phyloP scores from a whole-genome alignment of 306 rosid species.

The Dryas octopetala region DNA sequence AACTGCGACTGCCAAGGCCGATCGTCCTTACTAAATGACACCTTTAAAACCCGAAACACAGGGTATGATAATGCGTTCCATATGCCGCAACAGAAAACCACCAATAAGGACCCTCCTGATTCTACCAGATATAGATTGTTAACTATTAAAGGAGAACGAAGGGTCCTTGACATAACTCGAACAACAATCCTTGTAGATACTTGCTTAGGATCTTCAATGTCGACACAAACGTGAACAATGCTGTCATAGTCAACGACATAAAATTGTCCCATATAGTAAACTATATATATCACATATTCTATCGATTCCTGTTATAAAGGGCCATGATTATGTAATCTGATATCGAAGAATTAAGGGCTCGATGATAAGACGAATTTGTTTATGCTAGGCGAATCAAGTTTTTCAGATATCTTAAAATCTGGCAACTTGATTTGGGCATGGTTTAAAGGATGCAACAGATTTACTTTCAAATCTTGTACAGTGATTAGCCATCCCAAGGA shows the following conservation, averaged over 20 bases:
- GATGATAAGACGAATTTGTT: not conserved
- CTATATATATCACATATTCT: not conserved
- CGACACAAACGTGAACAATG: not conserved
- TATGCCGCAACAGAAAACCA: not conserved
- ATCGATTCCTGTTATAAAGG: too few species aligned
- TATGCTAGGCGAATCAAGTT: not conserved
- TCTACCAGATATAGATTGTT: not conserved
- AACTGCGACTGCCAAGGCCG: too few species aligned
- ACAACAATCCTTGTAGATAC: not conserved
- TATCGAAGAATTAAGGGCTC: conserved; percentile 1
- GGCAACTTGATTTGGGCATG: not conserved
- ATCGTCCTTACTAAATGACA: not conserved
- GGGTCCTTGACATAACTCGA: not conserved
- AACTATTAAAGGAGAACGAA: too few species aligned
- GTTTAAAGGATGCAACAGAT: not conserved
- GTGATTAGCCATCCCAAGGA: conserved; percentile 1
- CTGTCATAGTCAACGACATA: not conserved
- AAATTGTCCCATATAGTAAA: not conserved
- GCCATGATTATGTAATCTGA: not conserved
- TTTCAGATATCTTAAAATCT: not conserved
- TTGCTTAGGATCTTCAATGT: not conserved
- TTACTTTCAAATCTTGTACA: not conserved
- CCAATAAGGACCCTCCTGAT: not conserved
- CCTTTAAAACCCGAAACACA: not conserved
- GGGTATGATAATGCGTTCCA: too few species aligned